A percentile compares a stretch with the other conserved stretches of the same genome.
Conservation (phyloP, 2,329 filamentous ascomycete species). For the Pseudogymnoascus sp. region DNA sequence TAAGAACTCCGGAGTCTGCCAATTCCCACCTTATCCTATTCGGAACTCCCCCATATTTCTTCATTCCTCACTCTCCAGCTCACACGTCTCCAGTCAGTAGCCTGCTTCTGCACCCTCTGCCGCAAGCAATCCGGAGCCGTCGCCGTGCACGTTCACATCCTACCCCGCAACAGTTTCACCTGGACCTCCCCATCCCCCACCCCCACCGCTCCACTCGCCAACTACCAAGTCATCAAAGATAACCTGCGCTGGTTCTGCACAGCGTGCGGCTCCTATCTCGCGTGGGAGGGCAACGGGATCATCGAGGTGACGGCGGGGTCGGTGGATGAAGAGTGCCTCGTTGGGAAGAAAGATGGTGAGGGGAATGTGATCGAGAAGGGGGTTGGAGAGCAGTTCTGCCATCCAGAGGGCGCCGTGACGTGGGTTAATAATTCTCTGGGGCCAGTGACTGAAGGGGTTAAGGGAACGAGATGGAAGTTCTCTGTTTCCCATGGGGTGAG, state of each 20-base stretch:
- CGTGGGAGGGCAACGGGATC: conserved; percentile 31
- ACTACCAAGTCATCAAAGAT: conserved; percentile 35
- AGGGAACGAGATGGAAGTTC: neutral
- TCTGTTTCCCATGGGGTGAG: neutral
- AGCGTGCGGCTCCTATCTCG: conserved; percentile 42
- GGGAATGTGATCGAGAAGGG: neutral
- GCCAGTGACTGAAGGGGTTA: neutral
- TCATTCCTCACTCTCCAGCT: neutral
- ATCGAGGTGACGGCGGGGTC: conserved; percentile 36
- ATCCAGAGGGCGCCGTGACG: neutral
- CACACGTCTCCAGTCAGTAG: conserved; percentile 30
- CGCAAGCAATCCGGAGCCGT: conserved; percentile 43
- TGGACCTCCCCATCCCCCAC: conserved; percentile 30
- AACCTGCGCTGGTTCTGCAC: conserved; percentile 41
- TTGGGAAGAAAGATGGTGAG: conserved; percentile 15
- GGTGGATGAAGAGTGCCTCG: conserved; percentile 38
- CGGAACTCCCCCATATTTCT: neutral
- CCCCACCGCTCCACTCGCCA: conserved; percentile 24
- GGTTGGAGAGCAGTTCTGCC: neutral
- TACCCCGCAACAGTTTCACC: conserved; percentile 30
- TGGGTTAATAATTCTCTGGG: neutral
- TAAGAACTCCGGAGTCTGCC: conserved; percentile 17
- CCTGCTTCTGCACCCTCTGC: conserved; percentile 49
- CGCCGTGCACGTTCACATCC: conserved; percentile 34
- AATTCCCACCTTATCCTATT: neutral